Evolutionary conservation across 2,329 filamentous ascomycete species (phyloP).

Genomic region (Penicillium sp.): DNA sequence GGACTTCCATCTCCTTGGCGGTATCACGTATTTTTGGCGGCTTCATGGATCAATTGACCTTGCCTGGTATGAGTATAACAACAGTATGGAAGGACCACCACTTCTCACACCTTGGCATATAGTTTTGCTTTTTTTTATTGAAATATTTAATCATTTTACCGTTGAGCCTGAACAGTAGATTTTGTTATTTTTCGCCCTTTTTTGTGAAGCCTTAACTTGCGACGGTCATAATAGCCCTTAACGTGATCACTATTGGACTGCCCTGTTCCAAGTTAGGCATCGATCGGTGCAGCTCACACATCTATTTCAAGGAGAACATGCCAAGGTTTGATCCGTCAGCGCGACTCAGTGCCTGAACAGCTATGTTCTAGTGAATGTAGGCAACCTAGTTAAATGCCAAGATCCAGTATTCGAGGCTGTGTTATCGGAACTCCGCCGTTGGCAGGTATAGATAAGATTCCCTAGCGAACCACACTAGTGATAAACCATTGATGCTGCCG

Average conservation of each 20-base stretch:
- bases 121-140: not conserved
- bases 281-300: not conserved
- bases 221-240: not conserved
- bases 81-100: not conserved
- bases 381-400: conserved; percentile 4
- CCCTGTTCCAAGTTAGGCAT: not conserved
- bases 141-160: not conserved
- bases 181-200: no score
- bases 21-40: not conserved
- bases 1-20: not conserved
- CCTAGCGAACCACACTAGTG: not conserved
- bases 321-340: conserved; percentile 6
- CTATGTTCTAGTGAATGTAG: not conserved
- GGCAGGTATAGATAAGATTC: conserved; percentile 7
- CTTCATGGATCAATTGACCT: not conserved
- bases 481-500: conserved; percentile 10
- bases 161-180: not conserved
- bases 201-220: not conserved
- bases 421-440: conserved; percentile 2
- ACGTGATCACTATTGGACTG: not conserved
- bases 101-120: not conserved
- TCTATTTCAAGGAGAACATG: not conserved
- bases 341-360: not conserved
- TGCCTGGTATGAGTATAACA: not conserved
- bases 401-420: conserved; percentile 14